A percentile compares a stretch with the other conserved stretches of the same genome.
phyloP scores from a whole-genome alignment of 2,329 filamentous ascomycete genomes.

The Stylonectria norvegica region DNA sequence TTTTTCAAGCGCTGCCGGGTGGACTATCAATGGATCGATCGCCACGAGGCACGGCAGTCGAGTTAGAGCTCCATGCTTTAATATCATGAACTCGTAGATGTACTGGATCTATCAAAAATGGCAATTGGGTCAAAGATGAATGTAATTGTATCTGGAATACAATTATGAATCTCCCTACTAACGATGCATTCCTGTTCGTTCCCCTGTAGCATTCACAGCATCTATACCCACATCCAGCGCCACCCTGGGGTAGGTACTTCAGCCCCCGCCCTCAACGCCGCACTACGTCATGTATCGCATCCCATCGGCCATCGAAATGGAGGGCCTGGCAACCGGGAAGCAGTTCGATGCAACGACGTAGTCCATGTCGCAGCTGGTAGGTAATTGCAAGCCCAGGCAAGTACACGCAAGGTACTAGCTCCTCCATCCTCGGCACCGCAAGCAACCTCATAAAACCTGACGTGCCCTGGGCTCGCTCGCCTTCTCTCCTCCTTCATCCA shows the following conservation, averaged over 20 bases:
- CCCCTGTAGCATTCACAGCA: too few species aligned
- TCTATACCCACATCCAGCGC: too few species aligned
- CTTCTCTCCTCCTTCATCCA: neutral
- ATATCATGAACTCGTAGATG: too few species aligned
- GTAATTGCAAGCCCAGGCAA: neutral
- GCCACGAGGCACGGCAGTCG: too few species aligned
- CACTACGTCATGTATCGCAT: constrained; percentile 29
- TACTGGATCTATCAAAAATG: too few species aligned
- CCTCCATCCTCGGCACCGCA: neutral
- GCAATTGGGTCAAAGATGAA: too few species aligned
- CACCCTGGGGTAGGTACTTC: constrained; percentile 5
- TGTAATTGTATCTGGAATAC: too few species aligned
- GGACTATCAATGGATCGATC: too few species aligned
- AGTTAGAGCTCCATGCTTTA: too few species aligned
- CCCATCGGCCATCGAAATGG: constrained; percentile 4
- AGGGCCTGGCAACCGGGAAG: neutral
- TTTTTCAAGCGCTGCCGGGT: too few species aligned
- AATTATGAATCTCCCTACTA: too few species aligned
- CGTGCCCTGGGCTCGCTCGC: neutral
- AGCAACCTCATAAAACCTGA: neutral
- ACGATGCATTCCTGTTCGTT: too few species aligned
- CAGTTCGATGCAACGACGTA: neutral
- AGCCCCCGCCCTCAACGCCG: constrained; percentile 12
- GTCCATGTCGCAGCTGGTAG: neutral
- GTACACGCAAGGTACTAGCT: neutral